Percentiles rank a stretch among this genome's conserved stretches.
phyloP scores from a whole-genome alignment of 768 basidiomycete species.

The Boletus bicolor region DNA sequence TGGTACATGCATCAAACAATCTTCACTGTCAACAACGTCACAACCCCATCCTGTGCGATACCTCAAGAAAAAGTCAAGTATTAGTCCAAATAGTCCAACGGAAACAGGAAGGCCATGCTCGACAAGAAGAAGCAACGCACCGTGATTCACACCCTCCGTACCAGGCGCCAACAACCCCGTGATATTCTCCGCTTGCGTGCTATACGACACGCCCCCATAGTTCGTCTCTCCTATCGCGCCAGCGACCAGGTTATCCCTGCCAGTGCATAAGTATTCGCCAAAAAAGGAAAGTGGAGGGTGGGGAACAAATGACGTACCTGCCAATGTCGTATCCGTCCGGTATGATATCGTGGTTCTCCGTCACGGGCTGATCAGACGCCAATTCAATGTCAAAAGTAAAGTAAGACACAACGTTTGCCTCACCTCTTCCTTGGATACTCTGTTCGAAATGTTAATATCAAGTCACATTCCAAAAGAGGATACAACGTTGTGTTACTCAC shows the following conservation, averaged over 20 bases:
- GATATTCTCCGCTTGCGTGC: slow-evolving; percentile 43
- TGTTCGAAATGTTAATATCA: slow-evolving; percentile 9
- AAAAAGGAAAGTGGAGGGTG: too few species aligned
- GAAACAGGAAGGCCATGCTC: too few species aligned
- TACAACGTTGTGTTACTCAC: slow-evolving; percentile 32
- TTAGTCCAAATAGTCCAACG: background rate
- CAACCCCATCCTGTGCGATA: slow-evolving; percentile 59
- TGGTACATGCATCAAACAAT: slow-evolving; percentile 28
- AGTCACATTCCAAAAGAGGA: background rate
- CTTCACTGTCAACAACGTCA: slow-evolving; percentile 52
- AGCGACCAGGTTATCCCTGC: slow-evolving; percentile 38
- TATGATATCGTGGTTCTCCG: slow-evolving; percentile 39
- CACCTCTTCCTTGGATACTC: slow-evolving; percentile 49
- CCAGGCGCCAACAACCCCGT: slow-evolving; percentile 56
- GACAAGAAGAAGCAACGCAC: slow-evolving; percentile 24
- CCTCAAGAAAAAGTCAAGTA: background rate
- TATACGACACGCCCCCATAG: slow-evolving; percentile 46
- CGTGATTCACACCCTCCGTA: slow-evolving; percentile 49
- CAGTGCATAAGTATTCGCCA: background rate
- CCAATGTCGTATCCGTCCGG: slow-evolving; percentile 51
- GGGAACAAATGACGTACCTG: slow-evolving; percentile 27
- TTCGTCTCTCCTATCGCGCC: slow-evolving; percentile 37
- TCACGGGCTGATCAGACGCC: slow-evolving; percentile 20
- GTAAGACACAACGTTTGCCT: background rate
- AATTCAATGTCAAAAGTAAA: background rate